phyloP scores from a whole-genome alignment of 495 filamentous ascomycete genomes.

The Penicillium fimorum region DNA sequence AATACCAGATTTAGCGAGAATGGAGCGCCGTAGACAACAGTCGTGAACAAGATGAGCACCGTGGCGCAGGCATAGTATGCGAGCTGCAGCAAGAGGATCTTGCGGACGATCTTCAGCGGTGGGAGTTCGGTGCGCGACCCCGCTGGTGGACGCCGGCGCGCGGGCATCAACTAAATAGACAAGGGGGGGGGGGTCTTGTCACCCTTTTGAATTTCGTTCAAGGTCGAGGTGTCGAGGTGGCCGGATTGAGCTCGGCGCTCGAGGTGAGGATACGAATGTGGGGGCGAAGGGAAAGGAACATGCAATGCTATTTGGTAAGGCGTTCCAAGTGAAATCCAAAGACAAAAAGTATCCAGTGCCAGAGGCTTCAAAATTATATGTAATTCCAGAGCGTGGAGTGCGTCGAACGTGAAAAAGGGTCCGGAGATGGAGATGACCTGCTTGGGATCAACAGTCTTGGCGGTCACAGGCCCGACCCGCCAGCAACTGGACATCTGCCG shows the following conservation, averaged over 20 bases:
- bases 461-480: constrained; percentile 9
- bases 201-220: constrained; percentile 8
- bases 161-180: constrained; percentile 57
- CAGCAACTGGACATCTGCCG: not conserved
- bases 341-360: not conserved
- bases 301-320: constrained; percentile 8
- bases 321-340: not conserved
- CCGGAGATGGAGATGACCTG: constrained; percentile 2
- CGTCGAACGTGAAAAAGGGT: constrained; percentile 2
- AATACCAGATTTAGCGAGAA: constrained; percentile 73
- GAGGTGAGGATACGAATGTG: constrained; percentile 4
- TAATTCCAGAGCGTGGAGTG: not conserved
- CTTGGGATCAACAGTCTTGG: constrained; percentile 10
- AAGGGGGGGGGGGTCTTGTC: not conserved
- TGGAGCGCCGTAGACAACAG: constrained; percentile 71
- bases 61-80: constrained; percentile 77
- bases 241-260: constrained; percentile 14
- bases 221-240: constrained; percentile 2
- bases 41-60: constrained; percentile 82
- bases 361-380: not conserved
- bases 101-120: constrained; percentile 78
- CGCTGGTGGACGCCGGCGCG: constrained; percentile 73
- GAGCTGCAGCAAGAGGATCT: constrained; percentile 82
- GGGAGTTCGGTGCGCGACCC: constrained; percentile 79
- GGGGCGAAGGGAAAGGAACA: constrained; percentile 5